Conservation (phyloP, 176 grass and related monocot species). For the Puya raimondii region DNA sequence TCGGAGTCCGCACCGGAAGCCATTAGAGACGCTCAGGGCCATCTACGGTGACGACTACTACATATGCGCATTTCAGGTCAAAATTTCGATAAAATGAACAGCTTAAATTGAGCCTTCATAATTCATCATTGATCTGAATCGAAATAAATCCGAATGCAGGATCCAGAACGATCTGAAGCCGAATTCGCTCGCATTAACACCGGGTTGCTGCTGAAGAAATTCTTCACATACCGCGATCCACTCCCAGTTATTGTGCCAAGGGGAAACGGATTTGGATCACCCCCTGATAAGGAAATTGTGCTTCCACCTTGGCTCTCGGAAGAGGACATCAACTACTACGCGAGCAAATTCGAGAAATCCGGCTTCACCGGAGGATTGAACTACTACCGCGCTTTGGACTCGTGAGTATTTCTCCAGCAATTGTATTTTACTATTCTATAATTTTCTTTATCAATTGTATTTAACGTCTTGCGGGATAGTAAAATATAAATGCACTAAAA, state of each 20-base stretch:
- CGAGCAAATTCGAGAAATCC: conserved; percentile 25
- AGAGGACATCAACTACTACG: conserved; percentile 27
- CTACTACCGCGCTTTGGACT: conserved; percentile 40
- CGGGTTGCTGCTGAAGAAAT: conserved; percentile 30
- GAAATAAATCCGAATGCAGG: conserved; percentile 7
- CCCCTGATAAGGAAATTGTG: conserved; percentile 16
- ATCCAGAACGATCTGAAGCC: conserved; percentile 26
- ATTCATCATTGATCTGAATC: too few relatives aligned
- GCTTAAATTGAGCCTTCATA: too few relatives aligned
- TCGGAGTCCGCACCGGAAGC: conserved; percentile 16
- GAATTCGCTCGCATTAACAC: conserved; percentile 26
- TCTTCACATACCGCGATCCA: conserved; percentile 36
- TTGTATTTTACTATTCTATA: not conserved
- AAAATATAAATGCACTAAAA: not conserved
- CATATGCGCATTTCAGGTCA: conserved; percentile 40
- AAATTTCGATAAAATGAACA: not conserved
- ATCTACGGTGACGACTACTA: conserved; percentile 38
- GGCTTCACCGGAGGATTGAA: conserved; percentile 45
- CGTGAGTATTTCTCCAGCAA: conserved; percentile 12
- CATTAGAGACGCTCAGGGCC: conserved; percentile 22
- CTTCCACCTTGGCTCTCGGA: conserved; percentile 46
- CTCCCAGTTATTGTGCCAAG: conserved; percentile 25
- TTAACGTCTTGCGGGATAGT: not conserved
- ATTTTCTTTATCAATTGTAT: not conserved
- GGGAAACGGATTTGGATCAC: conserved; percentile 20